Evolutionary conservation across 768 basidiomycete genomes (phyloP).

Genomic region (Tulasnella sp.): DNA sequence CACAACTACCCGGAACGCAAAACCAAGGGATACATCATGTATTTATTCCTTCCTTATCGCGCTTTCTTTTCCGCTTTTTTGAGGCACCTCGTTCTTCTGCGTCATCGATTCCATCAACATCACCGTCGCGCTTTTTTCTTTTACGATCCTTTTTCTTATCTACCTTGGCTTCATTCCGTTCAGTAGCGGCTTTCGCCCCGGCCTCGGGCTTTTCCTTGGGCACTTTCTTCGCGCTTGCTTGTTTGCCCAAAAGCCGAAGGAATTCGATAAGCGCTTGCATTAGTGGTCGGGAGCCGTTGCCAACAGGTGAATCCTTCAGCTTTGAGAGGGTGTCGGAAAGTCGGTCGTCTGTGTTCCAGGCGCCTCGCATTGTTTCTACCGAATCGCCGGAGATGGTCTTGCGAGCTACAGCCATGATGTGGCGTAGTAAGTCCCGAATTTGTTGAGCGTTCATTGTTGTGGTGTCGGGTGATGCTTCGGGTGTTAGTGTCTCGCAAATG

Average conservation of each 20-base stretch:
- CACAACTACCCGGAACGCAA: too few species aligned
- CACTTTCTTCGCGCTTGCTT: too few species aligned
- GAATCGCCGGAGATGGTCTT: not conserved
- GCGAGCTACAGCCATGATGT: not conserved
- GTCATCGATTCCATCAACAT: constrained; percentile 24
- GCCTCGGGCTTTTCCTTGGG: too few species aligned
- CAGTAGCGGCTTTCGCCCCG: too few species aligned
- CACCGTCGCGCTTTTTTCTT: constrained; percentile 24
- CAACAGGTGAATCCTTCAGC: not conserved
- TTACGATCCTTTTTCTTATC: constrained; percentile 16
- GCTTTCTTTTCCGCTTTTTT: constrained; percentile 25
- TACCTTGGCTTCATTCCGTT: too few species aligned
- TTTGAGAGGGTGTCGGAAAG: not conserved
- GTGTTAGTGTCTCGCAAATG: not conserved
- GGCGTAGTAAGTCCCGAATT: constrained; percentile 1
- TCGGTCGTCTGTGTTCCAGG: not conserved
- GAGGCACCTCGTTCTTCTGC: constrained; percentile 20
- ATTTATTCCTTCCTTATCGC: constrained; percentile 32
- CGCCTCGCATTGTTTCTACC: not conserved
- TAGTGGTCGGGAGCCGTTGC: not conserved
- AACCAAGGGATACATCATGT: not conserved
- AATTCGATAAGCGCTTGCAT: not conserved
- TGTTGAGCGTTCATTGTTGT: not conserved
- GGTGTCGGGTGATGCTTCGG: not conserved
- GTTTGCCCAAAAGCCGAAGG: not conserved